Evolutionary conservation across 208 protist genomes (phyloP), one percentile per base, ranked within the genome.

Genomic region (Leishmania major): DNA sequence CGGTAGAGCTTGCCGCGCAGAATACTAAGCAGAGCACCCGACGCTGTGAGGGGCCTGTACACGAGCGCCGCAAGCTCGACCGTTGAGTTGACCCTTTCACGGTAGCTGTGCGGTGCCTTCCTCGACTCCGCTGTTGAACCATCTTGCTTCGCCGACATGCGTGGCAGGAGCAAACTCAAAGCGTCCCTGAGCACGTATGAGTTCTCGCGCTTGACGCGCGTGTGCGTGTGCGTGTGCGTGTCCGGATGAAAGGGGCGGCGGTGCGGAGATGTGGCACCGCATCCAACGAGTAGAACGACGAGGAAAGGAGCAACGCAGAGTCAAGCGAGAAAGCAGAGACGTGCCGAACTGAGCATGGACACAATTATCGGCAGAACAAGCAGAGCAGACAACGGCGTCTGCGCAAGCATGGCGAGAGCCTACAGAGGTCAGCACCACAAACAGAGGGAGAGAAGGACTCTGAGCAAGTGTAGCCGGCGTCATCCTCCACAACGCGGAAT

Each of bases 1-100:
- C 82, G 83, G 76, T 87, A 93, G 4, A 97, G 84, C 28, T 74
- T 80, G 2, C 91, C 91, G 28, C 87, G 88, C 70, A 97, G 82
- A 1, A 86, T 85, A 70, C 76, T 79, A 75, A 97, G 81, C 55
- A 97, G 74, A 5, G 77, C 78, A 17, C 90, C 89, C 35, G 89
- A 87, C 1, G 77, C 74, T 1, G 62, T 31, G 17, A 88, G 78
- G 3, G 92, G 91, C 37, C 75, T 70, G n/a, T 94, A 88, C 37
- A 91, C 71, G 22, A 97, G 66, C 8, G 83, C 87, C 25, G 82
- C 85, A 2, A 95, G 66, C n/a, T 67, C 40, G 19, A 89, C 43
- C 10, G 84, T 89, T 35, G 88, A 85, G 13, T 31, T 31, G 15
- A 83, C 78, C 40, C 62, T 76, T 47, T 51, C 67, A 10, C 78